A percentile compares a stretch with the other conserved stretches of the same genome.
Evolutionary conservation across 495 filamentous ascomycete genomes (phyloP).

Genomic region (Lasiosphaeria ovina): DNA sequence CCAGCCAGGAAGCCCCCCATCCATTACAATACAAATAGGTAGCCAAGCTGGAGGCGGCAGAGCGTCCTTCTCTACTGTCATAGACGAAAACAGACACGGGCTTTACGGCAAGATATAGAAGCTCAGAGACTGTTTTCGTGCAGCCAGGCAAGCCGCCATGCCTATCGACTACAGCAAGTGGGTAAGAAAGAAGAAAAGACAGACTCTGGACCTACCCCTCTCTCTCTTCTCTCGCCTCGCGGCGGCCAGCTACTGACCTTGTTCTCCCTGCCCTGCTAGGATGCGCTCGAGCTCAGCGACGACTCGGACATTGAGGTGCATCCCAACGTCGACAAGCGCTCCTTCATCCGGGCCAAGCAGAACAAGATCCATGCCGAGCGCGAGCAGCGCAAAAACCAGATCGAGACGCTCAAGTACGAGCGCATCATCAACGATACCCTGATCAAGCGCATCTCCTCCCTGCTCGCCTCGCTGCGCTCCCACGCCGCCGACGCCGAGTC

Average conservation of each 20-base stretch:
- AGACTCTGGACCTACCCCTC: neutral
- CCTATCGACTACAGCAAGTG: slow-evolving; percentile 95
- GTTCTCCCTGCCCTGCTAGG: slow-evolving; percentile 44
- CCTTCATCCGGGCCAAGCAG: slow-evolving; percentile 98
- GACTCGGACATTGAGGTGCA: slow-evolving; percentile 98
- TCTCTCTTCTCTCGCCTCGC: neutral
- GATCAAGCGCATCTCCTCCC: slow-evolving; percentile 73
- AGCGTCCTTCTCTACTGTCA: no score
- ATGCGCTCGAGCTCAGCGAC: slow-evolving; percentile 91
- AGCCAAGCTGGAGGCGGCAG: no score
- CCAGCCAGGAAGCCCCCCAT: no score
- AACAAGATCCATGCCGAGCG: slow-evolving; percentile 92
- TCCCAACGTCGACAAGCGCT: slow-evolving; percentile 97
- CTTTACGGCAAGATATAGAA: no score
- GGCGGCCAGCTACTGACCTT: neutral
- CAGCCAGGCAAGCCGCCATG: slow-evolving; percentile 52
- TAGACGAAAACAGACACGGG: no score
- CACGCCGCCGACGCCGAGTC: slow-evolving; percentile 65
- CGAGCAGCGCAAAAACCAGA: slow-evolving; percentile 76
- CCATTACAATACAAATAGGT: no score
- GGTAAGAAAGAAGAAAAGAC: slow-evolving; percentile 46
- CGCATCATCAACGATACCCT: slow-evolving; percentile 89
- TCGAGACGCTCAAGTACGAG: slow-evolving; percentile 89
- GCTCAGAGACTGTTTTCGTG: neutral
- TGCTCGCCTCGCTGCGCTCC: slow-evolving; percentile 66